phyloP scores from a whole-genome alignment of 306 rosid species.

The Gleditsia sinensis region DNA sequence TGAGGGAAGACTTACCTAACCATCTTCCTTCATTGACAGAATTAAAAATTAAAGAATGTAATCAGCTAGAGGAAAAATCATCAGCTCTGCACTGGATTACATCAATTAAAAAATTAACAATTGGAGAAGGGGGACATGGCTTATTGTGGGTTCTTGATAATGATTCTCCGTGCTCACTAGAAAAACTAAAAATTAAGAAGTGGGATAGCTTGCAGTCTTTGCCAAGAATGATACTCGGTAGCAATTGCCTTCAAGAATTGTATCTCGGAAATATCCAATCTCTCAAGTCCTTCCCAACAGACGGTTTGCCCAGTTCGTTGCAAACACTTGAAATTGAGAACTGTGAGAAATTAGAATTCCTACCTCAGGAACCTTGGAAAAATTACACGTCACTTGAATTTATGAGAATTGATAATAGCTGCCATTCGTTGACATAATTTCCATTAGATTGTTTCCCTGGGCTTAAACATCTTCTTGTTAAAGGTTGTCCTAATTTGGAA shows the following conservation, averaged over 20 bases:
- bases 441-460: constrained; percentile 5
- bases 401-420: constrained; percentile 12
- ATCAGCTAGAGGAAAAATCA: no score
- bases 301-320: background rate
- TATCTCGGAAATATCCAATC: background rate
- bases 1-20: constrained; percentile 4
- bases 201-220: background rate
- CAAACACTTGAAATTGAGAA: background rate
- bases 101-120: no score
- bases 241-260: no score
- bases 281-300: background rate
- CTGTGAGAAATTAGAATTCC: constrained; percentile 8
- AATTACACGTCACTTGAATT: constrained; percentile 13
- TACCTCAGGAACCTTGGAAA: constrained; percentile 20
- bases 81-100: no score
- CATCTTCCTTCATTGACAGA: constrained; percentile 4
- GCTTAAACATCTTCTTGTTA: no score
- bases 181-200: background rate
- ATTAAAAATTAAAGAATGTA: background rate
- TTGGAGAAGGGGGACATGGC: no score
- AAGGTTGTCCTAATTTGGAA: no score
- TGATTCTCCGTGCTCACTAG: constrained; percentile 3
- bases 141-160: constrained; percentile 7
- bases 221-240: constrained; percentile 8
- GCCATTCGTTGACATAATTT: background rate